These are phyloP conservation scores for Mycena capillaripes DNA, from an alignment of 768 basidiomycete species.

Conservation along the genomic window DNA sequence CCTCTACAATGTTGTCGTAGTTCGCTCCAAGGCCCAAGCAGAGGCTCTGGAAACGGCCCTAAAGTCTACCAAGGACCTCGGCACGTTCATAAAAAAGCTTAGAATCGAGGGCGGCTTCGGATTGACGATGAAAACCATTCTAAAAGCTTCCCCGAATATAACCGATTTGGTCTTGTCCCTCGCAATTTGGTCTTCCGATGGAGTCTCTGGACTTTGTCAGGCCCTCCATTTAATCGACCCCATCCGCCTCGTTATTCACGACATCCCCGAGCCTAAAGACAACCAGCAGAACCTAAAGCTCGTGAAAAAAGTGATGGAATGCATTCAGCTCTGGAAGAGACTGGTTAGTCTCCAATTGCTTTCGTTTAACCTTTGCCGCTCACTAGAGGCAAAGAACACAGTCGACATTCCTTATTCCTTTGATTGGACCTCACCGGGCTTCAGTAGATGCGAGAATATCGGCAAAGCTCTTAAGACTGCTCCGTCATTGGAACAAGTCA, in stretches of 20 bases:
- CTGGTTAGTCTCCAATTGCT: conserved; percentile 6
- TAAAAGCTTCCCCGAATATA: conserved; percentile 22
- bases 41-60: conserved; percentile 36
- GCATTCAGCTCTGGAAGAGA: conserved; percentile 8
- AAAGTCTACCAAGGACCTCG: conserved; percentile 33
- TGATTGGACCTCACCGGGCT: neutral
- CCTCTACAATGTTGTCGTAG: conserved; percentile 41
- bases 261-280: neutral
- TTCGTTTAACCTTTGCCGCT: neutral
- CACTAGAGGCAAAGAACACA: neutral
- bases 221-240: conserved; percentile 17
- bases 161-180: conserved; percentile 15
- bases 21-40: conserved; percentile 42
- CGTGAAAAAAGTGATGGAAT: neutral
- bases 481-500: neutral
- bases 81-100: conserved; percentile 41
- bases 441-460: neutral
- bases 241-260: conserved; percentile 15
- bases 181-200: conserved; percentile 13
- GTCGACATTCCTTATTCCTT: conserved; percentile 8
- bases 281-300: conserved; percentile 23
- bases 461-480: neutral
- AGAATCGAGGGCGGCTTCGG: conserved; percentile 43
- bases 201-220: conserved; percentile 12
- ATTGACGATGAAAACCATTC: conserved; percentile 18